Evolutionary conservation across 345 rosid genomes (phyloP).

Genomic region (Stellera chamaejasme): DNA sequence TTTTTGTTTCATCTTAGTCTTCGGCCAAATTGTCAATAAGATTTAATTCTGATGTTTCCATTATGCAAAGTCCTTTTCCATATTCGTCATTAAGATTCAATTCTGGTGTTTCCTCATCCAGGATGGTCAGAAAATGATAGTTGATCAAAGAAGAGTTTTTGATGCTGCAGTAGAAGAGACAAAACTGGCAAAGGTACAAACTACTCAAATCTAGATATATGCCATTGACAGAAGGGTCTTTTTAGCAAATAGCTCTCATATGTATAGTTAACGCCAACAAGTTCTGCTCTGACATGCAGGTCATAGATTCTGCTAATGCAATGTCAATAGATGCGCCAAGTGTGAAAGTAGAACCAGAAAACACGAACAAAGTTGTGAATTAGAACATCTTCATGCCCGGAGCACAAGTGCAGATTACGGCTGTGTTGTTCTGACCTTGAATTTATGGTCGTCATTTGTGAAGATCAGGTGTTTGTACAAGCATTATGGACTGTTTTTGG

Average conservation of each 20-base stretch:
- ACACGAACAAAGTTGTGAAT: conserved; percentile 39
- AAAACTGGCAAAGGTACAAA: conserved; percentile 42
- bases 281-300: conserved; percentile 34
- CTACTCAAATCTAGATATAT: neutral
- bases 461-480: neutral
- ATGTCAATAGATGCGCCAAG: conserved; percentile 57
- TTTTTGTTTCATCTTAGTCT: no score
- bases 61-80: no score
- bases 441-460: neutral
- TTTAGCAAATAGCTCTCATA: neutral
- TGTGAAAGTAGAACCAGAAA: conserved; percentile 64
- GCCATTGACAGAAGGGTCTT: neutral
- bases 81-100: neutral
- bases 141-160: conserved; percentile 49
- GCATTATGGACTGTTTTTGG: neutral
- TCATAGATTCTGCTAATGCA: conserved; percentile 26
- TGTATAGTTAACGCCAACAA: neutral
- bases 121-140: conserved; percentile 46
- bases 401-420: neutral
- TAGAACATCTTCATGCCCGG: conserved; percentile 42
- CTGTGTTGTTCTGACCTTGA: neutral
- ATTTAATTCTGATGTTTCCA: neutral
- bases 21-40: neutral
- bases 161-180: conserved; percentile 41
- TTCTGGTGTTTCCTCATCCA: conserved; percentile 15